Percentiles rank a stretch among this genome's conserved stretches.
phyloP scores from a whole-genome alignment of 2,329 filamentous ascomycete genomes.

The Xylariomycetidae sp. region DNA sequence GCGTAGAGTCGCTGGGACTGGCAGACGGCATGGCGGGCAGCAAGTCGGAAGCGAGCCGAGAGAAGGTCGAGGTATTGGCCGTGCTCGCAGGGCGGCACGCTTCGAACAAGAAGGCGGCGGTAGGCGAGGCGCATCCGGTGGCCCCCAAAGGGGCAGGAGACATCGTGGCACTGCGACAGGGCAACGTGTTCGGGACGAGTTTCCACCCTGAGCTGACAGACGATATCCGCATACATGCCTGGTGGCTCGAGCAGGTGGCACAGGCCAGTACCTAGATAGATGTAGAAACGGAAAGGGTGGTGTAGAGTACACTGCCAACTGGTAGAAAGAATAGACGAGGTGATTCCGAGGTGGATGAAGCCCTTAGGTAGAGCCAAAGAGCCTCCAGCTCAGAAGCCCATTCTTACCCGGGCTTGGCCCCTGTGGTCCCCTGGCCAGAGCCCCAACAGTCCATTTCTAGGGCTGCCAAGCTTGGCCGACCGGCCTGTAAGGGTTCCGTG shows the following conservation, averaged over 20 bases:
- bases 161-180: conserved; percentile 84
- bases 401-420: too few species aligned
- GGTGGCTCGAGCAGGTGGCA: conserved; percentile 89
- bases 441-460: too few species aligned
- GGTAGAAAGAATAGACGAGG: too few species aligned
- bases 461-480: too few species aligned
- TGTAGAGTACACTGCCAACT: too few species aligned
- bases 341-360: too few species aligned
- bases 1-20: conserved; percentile 21
- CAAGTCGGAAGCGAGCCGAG: conserved; percentile 10
- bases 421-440: too few species aligned
- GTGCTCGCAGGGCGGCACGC: conserved; percentile 38
- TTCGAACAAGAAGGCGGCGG: conserved; percentile 31
- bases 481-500: too few species aligned
- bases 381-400: too few species aligned
- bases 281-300: too few species aligned
- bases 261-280: too few species aligned
- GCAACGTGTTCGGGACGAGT: conserved; percentile 88
- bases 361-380: too few species aligned
- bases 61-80: conserved; percentile 44
- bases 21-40: conserved; percentile 15
- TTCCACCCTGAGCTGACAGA: conserved; percentile 93
- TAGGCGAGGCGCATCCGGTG: conserved; percentile 19
- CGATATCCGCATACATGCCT: conserved; percentile 82
- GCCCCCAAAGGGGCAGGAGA: conserved; percentile 51